Evolutionary conservation across 306 rosid species (phyloP).

Genomic region (Gleditsia sinensis): DNA sequence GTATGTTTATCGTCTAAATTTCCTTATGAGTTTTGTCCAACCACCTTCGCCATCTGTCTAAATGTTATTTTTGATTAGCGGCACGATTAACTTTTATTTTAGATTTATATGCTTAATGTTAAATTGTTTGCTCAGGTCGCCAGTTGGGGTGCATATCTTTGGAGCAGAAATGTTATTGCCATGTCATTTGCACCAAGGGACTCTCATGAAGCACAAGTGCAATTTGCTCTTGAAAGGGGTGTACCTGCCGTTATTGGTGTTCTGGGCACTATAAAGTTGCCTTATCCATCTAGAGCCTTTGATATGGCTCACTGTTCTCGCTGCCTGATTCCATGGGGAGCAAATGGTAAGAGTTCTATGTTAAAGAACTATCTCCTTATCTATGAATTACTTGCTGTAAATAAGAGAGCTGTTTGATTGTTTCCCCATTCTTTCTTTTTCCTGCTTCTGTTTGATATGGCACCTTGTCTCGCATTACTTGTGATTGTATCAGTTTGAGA

Average conservation of each 20-base stretch:
- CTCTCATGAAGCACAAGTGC: slow-evolving; percentile 97
- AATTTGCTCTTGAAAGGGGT: slow-evolving; percentile 97
- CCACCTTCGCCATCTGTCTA: neutral
- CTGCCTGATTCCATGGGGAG: slow-evolving; percentile 94
- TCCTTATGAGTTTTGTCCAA: slow-evolving; percentile 12
- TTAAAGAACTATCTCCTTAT: neutral
- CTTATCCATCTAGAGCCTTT: slow-evolving; percentile 92
- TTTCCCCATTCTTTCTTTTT: neutral
- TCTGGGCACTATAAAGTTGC: slow-evolving; percentile 80
- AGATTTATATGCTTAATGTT: slow-evolving; percentile 20
- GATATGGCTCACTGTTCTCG: slow-evolving; percentile 99
- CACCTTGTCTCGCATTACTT: slow-evolving; percentile 4
- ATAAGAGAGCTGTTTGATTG: neutral
- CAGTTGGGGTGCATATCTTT: slow-evolving; percentile 97
- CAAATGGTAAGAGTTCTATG: slow-evolving; percentile 65
- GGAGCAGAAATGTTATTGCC: slow-evolving; percentile 86
- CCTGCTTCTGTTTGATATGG: slow-evolving; percentile 29
- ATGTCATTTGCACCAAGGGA: slow-evolving; percentile 99
- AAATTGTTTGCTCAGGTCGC: slow-evolving; percentile 69
- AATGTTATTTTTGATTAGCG: slow-evolving; percentile 14
- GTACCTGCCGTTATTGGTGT: slow-evolving; percentile 96
- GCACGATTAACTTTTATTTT: slow-evolving; percentile 16
- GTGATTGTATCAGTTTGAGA: slow-evolving; percentile 24
- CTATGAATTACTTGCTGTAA: slow-evolving; percentile 23
- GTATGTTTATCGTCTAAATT: slow-evolving; percentile 50